Evolutionary conservation across 495 filamentous ascomycete genomes (phyloP), one percentile per base, ranked within the genome.

Genomic region (Annulohypoxylon stygium): DNA sequence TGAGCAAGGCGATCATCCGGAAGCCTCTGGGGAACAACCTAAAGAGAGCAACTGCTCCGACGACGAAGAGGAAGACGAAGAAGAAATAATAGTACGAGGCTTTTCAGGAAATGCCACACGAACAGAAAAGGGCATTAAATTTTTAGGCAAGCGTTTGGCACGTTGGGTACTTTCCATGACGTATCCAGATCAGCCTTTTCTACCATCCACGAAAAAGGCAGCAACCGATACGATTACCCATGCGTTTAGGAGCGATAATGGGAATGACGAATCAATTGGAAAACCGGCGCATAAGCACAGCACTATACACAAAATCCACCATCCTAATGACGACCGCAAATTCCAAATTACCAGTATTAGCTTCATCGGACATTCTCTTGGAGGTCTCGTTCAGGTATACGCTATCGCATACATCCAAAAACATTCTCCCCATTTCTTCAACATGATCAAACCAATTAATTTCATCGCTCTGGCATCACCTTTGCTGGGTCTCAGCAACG

Each of bases 391-490:
- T 39, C 96, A 99, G 80, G 97, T 91, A 2, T 99, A 99, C 80
- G 96, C 96, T 2, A 92, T 99, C 55, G 96, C 95, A 39, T 99
- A 98, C 81, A 98, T 99, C 33, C 92, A 97, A 68, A 98, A 98
- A 75, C 93, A 99, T 75, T 95, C 93, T 1, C 97, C 96, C 0
- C 83, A 89, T 23, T 98, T 99, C 78, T 99, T 98, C 74, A 88
- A 94, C 30, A 83, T 89, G 2, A 97, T 97, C 70, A 89, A 88
- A 71, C 96, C 97, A 0, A 86, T 98, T 78, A 98, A 97, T 76
- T 99, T 99, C 75, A 92, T 99, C 65, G 85, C 93, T n/a, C 81
- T 99, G 59, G 95, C 96, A 26, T 90, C 93, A 5, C 96, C 96
- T 0, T 93, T 98, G 69, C 82, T 99, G 4, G 96, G 96, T 0